Conservation (phyloP, 1,284 basidiomycete species). For the Heimioporus punctisporus region DNA sequence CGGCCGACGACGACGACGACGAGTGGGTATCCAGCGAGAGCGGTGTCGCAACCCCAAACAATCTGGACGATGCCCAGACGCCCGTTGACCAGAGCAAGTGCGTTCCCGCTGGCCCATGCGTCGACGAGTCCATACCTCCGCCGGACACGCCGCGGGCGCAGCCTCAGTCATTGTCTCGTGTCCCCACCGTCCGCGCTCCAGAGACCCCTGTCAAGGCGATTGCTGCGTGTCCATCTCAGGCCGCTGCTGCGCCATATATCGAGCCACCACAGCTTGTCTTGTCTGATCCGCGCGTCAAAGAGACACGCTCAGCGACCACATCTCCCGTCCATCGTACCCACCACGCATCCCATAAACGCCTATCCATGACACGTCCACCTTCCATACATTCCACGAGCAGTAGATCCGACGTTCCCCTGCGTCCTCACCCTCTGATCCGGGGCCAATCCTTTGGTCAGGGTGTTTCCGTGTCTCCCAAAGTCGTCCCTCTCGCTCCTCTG, state of each 20-base stretch:
- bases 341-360: slow-evolving; percentile 30
- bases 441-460: slow-evolving; percentile 62
- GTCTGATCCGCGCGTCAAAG: slow-evolving; percentile 22
- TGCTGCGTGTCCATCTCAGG: slow-evolving; percentile 23
- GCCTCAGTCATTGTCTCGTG: slow-evolving; percentile 35
- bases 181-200: slow-evolving; percentile 34
- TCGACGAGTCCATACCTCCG: slow-evolving; percentile 21
- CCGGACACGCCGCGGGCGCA: slow-evolving; percentile 31
- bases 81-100: slow-evolving; percentile 33
- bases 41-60: slow-evolving; percentile 66
- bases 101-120: slow-evolving; percentile 7
- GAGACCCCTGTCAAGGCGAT: slow-evolving; percentile 26
- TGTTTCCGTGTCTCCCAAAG: slow-evolving; percentile 40
- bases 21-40: slow-evolving; percentile 80
- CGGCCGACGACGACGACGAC: slow-evolving; percentile 60
- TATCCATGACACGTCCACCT: slow-evolving; percentile 56
- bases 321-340: slow-evolving; percentile 39
- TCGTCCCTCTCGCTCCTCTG: slow-evolving; percentile 61
- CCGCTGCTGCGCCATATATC: slow-evolving; percentile 11
- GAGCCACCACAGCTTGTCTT: slow-evolving; percentile 21
- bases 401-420: slow-evolving; percentile 42
- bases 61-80: slow-evolving; percentile 40
- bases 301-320: slow-evolving; percentile 44
- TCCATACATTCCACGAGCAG: slow-evolving; percentile 59
- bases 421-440: slow-evolving; percentile 76